Evolutionary conservation across 495 filamentous ascomycete species (phyloP), one percentile per base, ranked within the genome.

Genomic region (Penicillium desertorum): DNA sequence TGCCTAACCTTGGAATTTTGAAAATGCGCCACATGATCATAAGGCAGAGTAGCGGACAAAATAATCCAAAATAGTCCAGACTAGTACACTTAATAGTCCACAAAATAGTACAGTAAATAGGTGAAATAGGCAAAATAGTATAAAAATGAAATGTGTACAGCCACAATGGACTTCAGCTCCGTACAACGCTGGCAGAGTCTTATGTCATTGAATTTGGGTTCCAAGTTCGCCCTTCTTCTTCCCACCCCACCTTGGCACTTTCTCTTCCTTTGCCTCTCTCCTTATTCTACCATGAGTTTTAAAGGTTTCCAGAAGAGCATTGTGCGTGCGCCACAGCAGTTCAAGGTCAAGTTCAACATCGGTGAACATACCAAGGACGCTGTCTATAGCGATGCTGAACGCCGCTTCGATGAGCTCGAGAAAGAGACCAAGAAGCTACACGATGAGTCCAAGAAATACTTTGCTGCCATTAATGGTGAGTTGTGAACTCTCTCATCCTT

Each of bases 371-470:
- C 92, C 57, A 95, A 96, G 71, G 94, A 99, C 79, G 76, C 90
- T 14, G 88, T 99, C 63, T 99, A 96, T 70, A 85, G 86, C 57
- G 94, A 99, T 76, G 90, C 94, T 55, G 94, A 99, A 70, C 83
- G 92, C 58, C 85, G 95, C 25, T 99, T 99, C 67, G 77, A 90
- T 53, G 95, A 99, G 74, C 83, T 99, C 56, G 94, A 99, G 75
- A 83, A 76, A 67, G 94, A 99, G 75, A 98, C 95, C 19, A 96
- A 96, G 79, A 90, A 86, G 67, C 86, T 99, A 6, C 93, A 98
- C 74, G 90, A 94, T 77, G 92, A 96, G 68, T 92, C 88, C 27
- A 88, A 91, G 70, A 96, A 94, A 61, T 89, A 99, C 73, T 96
- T 94, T 62, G 86, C 96, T 41, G 91, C 94, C 69, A 96, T 99